A percentile compares a stretch with the other conserved stretches of the same genome.
Evolutionary conservation across 2,329 filamentous ascomycete genomes (phyloP).

Genomic region (Botrytis paeoniae): DNA sequence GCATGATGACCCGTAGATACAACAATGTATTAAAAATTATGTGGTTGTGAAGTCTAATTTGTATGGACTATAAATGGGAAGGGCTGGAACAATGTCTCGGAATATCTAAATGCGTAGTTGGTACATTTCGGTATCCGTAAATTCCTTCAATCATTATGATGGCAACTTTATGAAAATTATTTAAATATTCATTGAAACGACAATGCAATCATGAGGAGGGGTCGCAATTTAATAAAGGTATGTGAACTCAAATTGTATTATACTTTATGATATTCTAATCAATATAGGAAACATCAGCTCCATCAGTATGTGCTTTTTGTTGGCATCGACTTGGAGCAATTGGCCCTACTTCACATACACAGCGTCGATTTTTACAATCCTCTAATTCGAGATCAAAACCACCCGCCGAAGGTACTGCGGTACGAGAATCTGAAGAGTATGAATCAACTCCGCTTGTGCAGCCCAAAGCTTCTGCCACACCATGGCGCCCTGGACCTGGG

Average conservation of each 20-base stretch:
- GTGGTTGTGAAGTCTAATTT: background rate
- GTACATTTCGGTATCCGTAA: conserved; percentile 24
- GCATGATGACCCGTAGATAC: conserved; percentile 28
- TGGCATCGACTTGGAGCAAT: conserved; percentile 35
- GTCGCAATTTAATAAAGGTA: conserved; percentile 36
- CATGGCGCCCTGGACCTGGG: conserved; percentile 25
- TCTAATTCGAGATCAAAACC: conserved; percentile 32
- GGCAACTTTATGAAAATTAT: conserved; percentile 12
- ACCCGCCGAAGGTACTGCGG: conserved; percentile 27
- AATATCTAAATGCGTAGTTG: background rate
- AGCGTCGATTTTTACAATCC: conserved; percentile 37
- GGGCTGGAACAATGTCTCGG: background rate
- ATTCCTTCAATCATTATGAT: conserved; percentile 11
- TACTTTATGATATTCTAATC: background rate
- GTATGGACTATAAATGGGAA: background rate
- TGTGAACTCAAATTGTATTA: background rate
- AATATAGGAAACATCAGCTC: conserved; percentile 31
- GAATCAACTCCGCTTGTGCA: background rate
- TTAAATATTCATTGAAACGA: conserved; percentile 23
- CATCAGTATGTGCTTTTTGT: conserved; percentile 38
- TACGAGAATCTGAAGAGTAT: conserved; percentile 22
- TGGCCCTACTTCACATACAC: conserved; percentile 34
- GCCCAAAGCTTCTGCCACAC: conserved; percentile 13
- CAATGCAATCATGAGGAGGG: conserved; percentile 31
- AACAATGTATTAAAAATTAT: background rate